phyloP scores from a whole-genome alignment of 192 early-diverging fungal genomes.

The Lunasporangiospora selenospora region DNA sequence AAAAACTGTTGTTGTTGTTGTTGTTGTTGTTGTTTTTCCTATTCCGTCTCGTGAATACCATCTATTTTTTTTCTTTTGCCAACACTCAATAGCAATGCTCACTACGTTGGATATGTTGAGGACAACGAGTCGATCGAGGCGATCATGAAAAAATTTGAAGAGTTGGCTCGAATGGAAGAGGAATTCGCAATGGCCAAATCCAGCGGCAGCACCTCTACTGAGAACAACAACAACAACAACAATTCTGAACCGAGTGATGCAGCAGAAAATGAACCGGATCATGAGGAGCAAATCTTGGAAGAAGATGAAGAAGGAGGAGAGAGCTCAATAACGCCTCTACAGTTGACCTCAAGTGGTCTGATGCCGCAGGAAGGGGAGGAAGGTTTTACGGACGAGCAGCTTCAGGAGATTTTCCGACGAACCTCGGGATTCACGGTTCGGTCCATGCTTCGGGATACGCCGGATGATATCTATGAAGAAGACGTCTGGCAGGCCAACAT shows the following conservation, averaged over 20 bases:
- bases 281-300: too few species aligned
- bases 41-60: too few species aligned
- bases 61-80: background rate
- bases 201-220: background rate
- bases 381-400: slow-evolving; percentile 74
- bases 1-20: too few species aligned
- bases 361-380: slow-evolving; percentile 23
- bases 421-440: slow-evolving; percentile 88
- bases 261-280: background rate
- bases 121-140: slow-evolving; percentile 95
- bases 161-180: slow-evolving; percentile 87
- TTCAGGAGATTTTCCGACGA: slow-evolving; percentile 90
- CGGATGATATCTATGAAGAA: slow-evolving; percentile 70
- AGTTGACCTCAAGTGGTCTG: background rate
- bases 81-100: slow-evolving; percentile 56
- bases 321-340: too few species aligned
- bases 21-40: too few species aligned
- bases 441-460: slow-evolving; percentile 61
- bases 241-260: background rate
- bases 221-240: background rate
- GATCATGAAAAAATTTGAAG: slow-evolving; percentile 99
- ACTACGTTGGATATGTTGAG: slow-evolving; percentile 97
- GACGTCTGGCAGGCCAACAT: slow-evolving; percentile 84
- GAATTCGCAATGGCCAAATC: slow-evolving; percentile 65
- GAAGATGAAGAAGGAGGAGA: too few species aligned